Base-by-base conservation (phyloP, 345 rosid genomes). In the Corchorus capsularis region DNA sequence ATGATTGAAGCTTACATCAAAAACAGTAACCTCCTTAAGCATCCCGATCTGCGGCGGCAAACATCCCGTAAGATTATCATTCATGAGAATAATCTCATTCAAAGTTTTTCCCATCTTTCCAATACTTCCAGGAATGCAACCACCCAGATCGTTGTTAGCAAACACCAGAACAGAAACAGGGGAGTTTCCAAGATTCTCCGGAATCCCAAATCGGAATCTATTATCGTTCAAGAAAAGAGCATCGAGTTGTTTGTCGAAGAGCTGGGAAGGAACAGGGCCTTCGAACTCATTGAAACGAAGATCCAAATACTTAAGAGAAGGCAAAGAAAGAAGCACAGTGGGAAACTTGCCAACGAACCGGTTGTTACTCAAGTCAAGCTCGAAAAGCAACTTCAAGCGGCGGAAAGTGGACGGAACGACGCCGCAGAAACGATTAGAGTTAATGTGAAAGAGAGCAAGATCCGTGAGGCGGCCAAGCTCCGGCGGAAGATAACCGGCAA, bases 211-310 rank as follows among this genome's bases (percentile, higher is more conserved):
- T 45, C 80, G 79, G 43, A 92, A 92, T 64, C 94, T 64, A 68
- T 92, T 90, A 13, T 87, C 88, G 72, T 92, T 88, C 78, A 90
- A 78, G 82, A 90, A 92, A 22, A 92, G 60, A 14, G 93, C 94
- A 37, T 90, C 97, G 0, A 92, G 87, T 16, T 88, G 71, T 77
- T 76, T 84, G 69, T 90, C 89, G 50, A 92, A 92, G 53, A 92
- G 87, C 75, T 83, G 67, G 2, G 87, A 71, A 0, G 97, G 97
- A 17, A 92, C 87, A 20, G 85, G 75, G 6, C 93, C 97, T 82
- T 92, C 97, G 3, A 92, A 92, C 78, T 92, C 94, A 53, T 92
- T 92, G 87, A 83, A 92, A 0, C 97, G 85, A 5, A 92, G 94
- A 84, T 92, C 94, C 81, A 92, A 61, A 73, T 79, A 90, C 71